Percentiles rank a stretch among this genome's conserved stretches.
Conservation (phyloP, 352 stramenopile species). For the Peronospora destructor region DNA sequence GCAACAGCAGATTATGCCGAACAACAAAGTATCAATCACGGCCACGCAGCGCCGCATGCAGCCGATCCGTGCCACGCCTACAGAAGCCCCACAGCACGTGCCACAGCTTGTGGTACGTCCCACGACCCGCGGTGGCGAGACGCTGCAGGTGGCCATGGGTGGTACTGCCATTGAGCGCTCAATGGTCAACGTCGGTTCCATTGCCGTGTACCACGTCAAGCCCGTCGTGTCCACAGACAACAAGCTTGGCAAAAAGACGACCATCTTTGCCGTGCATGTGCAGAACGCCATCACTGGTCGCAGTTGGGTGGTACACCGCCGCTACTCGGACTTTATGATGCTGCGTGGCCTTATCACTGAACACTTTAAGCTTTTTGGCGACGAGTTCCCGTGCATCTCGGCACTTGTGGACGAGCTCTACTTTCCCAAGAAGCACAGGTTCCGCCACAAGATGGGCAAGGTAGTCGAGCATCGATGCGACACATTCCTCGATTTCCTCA, state of each 20-base stretch:
- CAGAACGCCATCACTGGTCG: slow-evolving; percentile 68
- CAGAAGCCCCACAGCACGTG: slow-evolving; percentile 20
- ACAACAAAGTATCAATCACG: slow-evolving; percentile 32
- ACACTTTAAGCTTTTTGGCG: slow-evolving; percentile 50
- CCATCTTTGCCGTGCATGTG: slow-evolving; percentile 55
- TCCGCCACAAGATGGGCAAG: slow-evolving; percentile 43
- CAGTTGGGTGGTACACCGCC: slow-evolving; percentile 64
- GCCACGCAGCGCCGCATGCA: slow-evolving; percentile 18
- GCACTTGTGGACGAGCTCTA: slow-evolving; percentile 45
- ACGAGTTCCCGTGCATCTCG: slow-evolving; percentile 45
- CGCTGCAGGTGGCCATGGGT: slow-evolving; percentile 42
- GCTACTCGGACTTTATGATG: slow-evolving; percentile 58
- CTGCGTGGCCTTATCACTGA: slow-evolving; percentile 43
- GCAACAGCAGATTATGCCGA: slow-evolving; percentile 20
- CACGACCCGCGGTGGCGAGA: slow-evolving; percentile 26
- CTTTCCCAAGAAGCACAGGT: slow-evolving; percentile 66
- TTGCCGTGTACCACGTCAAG: slow-evolving; percentile 58
- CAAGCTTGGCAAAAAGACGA: slow-evolving; percentile 35
- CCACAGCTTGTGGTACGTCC: slow-evolving; percentile 42
- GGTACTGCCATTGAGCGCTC: slow-evolving; percentile 57
- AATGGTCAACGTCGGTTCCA: slow-evolving; percentile 50
- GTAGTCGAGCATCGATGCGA: slow-evolving; percentile 57
- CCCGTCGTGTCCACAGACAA: slow-evolving; percentile 30
- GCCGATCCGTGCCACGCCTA: slow-evolving; percentile 21
- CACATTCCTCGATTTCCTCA: slow-evolving; percentile 59